These are phyloP conservation scores for Phytophthora vignae DNA, from an alignment of 352 stramenopile species.

Conservation along the genomic window DNA sequence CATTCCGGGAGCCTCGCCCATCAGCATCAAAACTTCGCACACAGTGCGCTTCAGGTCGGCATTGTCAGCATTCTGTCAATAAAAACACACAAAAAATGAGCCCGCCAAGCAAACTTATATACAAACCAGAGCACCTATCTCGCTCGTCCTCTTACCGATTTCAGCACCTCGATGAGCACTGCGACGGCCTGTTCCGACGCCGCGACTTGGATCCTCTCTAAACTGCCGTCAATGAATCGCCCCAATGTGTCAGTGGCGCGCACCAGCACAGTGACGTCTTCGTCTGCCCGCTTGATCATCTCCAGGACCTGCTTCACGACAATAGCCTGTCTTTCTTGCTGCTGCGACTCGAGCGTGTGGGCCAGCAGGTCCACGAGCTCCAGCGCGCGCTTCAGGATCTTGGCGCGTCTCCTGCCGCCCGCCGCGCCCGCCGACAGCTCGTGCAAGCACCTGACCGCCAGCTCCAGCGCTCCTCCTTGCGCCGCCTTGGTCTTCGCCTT, in stretches of 20 bases:
- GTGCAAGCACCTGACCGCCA: slow-evolving; percentile 37
- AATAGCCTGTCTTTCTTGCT: slow-evolving; percentile 24
- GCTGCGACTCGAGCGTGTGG: slow-evolving; percentile 20
- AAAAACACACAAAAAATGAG: slow-evolving; percentile 3
- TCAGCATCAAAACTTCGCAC: slow-evolving; percentile 48
- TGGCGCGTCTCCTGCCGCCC: slow-evolving; percentile 43
- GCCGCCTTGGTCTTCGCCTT: slow-evolving; percentile 19
- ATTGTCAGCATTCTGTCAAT: slow-evolving; percentile 23
- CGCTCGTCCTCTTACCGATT: slow-evolving; percentile 25
- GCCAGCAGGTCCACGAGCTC: slow-evolving; percentile 49
- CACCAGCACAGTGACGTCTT: slow-evolving; percentile 50
- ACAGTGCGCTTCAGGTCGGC: slow-evolving; percentile 50
- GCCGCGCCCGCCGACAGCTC: slow-evolving; percentile 21
- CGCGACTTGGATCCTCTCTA: slow-evolving; percentile 40
- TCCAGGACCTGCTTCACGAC: slow-evolving; percentile 39
- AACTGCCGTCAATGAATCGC: slow-evolving; percentile 42
- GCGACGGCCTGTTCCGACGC: slow-evolving; percentile 40
- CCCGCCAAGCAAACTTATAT: background rate
- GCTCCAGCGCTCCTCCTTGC: slow-evolving; percentile 36
- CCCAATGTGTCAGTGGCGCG: slow-evolving; percentile 48
- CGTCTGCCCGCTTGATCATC: slow-evolving; percentile 37
- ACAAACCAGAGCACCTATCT: background rate
- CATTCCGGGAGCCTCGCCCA: slow-evolving; percentile 48
- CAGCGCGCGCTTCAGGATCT: slow-evolving; percentile 51
- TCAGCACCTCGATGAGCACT: slow-evolving; percentile 46